These are phyloP conservation scores for Antitrichia curtipendula DNA, from an alignment of 225 moss, liverwort and hornwort species.

Conservation along the genomic window DNA sequence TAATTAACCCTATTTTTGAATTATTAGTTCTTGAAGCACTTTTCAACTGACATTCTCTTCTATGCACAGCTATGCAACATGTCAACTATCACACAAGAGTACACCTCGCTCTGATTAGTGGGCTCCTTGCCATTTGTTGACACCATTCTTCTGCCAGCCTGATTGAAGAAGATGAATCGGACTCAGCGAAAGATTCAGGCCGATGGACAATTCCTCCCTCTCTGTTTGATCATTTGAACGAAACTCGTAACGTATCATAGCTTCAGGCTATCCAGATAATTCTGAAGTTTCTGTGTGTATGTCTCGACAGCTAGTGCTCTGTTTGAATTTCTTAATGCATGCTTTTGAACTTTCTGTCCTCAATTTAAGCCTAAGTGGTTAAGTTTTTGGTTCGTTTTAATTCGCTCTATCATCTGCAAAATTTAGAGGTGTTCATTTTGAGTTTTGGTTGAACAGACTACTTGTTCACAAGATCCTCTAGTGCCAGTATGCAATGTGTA, in stretches of 20 bases:
- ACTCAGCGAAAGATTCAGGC: slow-evolving; percentile 26
- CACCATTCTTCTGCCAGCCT: slow-evolving; percentile 63
- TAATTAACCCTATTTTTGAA: background rate
- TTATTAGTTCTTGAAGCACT: background rate
- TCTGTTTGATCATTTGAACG: slow-evolving; percentile 55
- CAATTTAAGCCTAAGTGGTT: background rate
- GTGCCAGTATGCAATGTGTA: no score
- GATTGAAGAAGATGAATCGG: slow-evolving; percentile 17
- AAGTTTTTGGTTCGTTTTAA: background rate
- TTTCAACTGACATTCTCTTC: background rate
- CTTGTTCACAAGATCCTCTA: slow-evolving; percentile 53
- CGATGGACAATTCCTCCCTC: slow-evolving; percentile 64
- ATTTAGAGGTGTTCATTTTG: background rate
- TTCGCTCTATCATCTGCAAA: background rate
- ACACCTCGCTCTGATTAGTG: slow-evolving; percentile 78
- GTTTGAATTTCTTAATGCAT: background rate
- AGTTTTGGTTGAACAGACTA: slow-evolving; percentile 51
- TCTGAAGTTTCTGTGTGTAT: background rate
- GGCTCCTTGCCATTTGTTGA: slow-evolving; percentile 75
- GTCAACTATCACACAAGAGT: slow-evolving; percentile 94
- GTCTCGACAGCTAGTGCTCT: background rate
- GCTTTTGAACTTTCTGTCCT: background rate
- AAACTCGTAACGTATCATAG: slow-evolving; percentile 74
- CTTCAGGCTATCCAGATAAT: slow-evolving; percentile 96
- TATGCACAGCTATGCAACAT: slow-evolving; percentile 77